Percentiles rank a stretch among this genome's conserved stretches.
These are phyloP conservation scores for Chlamydomonas applanata DNA, from an alignment of 139 green algal species.

Conservation along the genomic window DNA sequence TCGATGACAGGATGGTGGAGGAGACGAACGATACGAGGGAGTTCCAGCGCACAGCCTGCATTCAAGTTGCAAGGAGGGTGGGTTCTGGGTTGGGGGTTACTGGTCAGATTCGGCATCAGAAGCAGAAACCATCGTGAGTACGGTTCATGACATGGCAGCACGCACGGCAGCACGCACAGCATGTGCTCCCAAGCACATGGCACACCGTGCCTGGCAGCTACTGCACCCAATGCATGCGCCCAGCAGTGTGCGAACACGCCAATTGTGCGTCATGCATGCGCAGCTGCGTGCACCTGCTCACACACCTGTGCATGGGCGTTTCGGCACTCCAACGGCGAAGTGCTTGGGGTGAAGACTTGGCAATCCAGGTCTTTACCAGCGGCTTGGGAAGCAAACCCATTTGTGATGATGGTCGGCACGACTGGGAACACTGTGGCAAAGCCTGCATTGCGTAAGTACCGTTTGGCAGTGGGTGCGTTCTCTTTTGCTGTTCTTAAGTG, in stretches of 20 bases:
- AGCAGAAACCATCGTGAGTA: background rate
- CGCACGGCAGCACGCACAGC: too few species aligned
- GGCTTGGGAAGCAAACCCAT: conserved; percentile 72
- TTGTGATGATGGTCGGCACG: conserved; percentile 62
- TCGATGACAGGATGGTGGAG: conserved; percentile 59
- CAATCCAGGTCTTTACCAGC: conserved; percentile 65
- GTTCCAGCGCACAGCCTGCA: conserved; percentile 34
- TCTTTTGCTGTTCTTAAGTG: too few species aligned
- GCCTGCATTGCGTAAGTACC: too few species aligned
- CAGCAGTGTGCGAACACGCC: background rate
- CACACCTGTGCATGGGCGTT: conserved; percentile 29
- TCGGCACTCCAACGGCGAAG: conserved; percentile 15
- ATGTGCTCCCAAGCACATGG: background rate
- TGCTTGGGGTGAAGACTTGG: conserved; percentile 36
- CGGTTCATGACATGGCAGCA: background rate
- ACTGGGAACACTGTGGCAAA: conserved; percentile 61
- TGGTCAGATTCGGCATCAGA: background rate
- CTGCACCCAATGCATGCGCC: background rate
- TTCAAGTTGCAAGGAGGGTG: background rate
- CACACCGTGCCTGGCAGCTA: background rate
- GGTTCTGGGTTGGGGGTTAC: too few species aligned
- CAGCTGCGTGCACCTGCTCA: background rate
- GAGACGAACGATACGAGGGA: conserved; percentile 64
- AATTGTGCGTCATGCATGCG: background rate
- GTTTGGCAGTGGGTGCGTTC: too few species aligned